A percentile compares a stretch with the other conserved stretches of the same genome.
These are phyloP conservation scores for Saccharomyces eubayanus DNA, from an alignment of 805 yeast genomes.

Conservation along the genomic window DNA sequence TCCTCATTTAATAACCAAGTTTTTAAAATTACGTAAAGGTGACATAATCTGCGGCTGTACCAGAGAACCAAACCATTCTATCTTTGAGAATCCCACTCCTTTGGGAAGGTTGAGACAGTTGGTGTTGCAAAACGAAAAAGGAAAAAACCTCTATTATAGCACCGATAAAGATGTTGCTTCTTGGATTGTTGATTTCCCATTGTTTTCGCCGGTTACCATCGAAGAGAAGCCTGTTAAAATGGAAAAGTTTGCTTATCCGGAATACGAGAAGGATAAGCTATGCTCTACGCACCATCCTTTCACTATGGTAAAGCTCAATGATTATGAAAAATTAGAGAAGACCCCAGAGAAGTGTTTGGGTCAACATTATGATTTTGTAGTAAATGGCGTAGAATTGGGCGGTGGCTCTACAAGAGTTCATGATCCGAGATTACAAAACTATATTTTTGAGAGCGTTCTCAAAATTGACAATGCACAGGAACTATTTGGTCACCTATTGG, in stretches of 20 bases:
- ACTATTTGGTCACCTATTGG: conserved; percentile 77
- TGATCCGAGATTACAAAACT: conserved; percentile 69
- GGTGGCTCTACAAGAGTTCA: conserved; percentile 97
- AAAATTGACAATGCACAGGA: conserved; percentile 48
- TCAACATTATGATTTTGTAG: conserved; percentile 87
- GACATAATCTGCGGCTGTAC: conserved; percentile 74
- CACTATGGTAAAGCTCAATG: conserved; percentile 77
- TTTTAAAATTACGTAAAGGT: conserved; percentile 46
- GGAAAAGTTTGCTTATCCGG: conserved; percentile 43
- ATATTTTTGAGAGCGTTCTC: conserved; percentile 57
- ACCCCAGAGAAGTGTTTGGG: conserved; percentile 66
- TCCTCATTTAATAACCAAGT: conserved; percentile 24
- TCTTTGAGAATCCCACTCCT: conserved; percentile 94
- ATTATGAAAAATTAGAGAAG: conserved; percentile 44
- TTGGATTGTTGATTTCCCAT: conserved; percentile 92
- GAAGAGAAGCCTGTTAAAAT: conserved; percentile 10
- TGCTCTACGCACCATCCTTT: conserved; percentile 94
- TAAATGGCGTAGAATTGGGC: conserved; percentile 92
- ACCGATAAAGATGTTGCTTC: conserved; percentile 39
- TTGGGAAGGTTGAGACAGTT: conserved; percentile 78
- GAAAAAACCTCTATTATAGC: conserved; percentile 24
- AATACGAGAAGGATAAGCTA: conserved; percentile 40
- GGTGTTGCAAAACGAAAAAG: conserved; percentile 45
- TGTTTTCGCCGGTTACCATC: conserved; percentile 68
- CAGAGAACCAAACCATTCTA: conserved; percentile 42